These are phyloP conservation scores for Gossypioides kirkii DNA, from an alignment of 345 rosid species.

Conservation along the genomic window DNA sequence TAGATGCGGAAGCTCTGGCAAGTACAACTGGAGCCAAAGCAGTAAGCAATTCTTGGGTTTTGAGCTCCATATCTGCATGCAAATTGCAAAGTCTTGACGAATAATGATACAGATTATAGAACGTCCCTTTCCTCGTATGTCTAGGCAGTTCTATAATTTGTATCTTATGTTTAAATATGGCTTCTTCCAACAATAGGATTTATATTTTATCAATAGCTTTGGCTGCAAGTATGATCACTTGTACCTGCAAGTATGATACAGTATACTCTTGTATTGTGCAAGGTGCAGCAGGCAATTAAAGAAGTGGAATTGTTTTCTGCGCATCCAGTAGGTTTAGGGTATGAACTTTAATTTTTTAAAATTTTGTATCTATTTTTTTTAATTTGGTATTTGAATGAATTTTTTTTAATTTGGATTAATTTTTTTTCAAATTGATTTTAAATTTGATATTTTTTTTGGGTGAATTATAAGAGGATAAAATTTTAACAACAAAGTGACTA, in stretches of 20 bases:
- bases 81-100: constrained; percentile 34
- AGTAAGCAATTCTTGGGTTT: constrained; percentile 73
- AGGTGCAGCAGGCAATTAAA: neutral
- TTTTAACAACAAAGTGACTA: too few species aligned
- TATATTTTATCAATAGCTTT: neutral
- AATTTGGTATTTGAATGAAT: too few species aligned
- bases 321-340: neutral
- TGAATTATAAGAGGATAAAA: too few species aligned
- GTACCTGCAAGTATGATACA: too few species aligned
- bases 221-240: neutral
- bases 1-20: constrained; percentile 63
- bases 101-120: neutral
- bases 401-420: too few species aligned
- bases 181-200: neutral
- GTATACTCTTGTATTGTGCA: neutral
- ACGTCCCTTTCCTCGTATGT: neutral
- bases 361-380: too few species aligned
- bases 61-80: constrained; percentile 74
- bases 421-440: too few species aligned
- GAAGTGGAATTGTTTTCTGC: neutral
- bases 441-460: too few species aligned
- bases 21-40: constrained; percentile 55
- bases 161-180: neutral
- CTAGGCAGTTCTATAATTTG: neutral
- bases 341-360: too few species aligned